Evolutionary conservation across 1,139 yeast genomes (phyloP), one percentile per base, ranked within the genome.

Genomic region (Yamadazyma mexicana): DNA sequence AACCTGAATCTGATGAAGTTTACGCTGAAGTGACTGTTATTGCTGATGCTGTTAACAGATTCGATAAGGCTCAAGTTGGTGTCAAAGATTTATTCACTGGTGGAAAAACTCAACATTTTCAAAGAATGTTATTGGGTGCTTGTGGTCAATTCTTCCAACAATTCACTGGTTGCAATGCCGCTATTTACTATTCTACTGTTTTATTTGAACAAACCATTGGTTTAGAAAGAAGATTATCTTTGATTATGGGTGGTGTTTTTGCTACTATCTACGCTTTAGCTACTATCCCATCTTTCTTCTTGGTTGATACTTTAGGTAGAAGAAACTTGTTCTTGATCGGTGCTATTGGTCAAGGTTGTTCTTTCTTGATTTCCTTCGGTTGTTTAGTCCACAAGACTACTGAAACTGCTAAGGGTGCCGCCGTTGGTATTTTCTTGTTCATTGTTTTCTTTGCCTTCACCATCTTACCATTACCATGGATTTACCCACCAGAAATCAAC

Each of bases 281-380:
- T 40, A 77, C 87, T 25, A 66, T 77, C 50, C 81, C 83, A 32
- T 76, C 84, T 2, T 76, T 75, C 59, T 77, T 77, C 62, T 56
- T 78, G 53, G 67, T 81, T 54, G 89, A 84, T 54, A 67, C 73
- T 38, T 58, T 82, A 32, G 81, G 81, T 51, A 83, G 86, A 56
- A 79, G 92, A 71, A 77, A 67, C 47, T 62, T 73, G 55, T 64
- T 73, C 57, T 62, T 73, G 48, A 56, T 59, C 44, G 78, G 79
- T 49, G 75, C 77, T 32, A 33, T 57, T 42, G 77, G 77, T 45
- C 74, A 68, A 54, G 73, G 63, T 46, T 34, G 58, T 44, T 54
- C 73, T 11, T 65, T 66, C 54, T 52, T 62, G 17, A 57, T 67
- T 39, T 58, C 72, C 12, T 66, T 67, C 46, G 73, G 62, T 29